Evolutionary conservation across 768 basidiomycete species (phyloP), one percentile per base, ranked within the genome.

Genomic region (Amanita pseudoporphyria): DNA sequence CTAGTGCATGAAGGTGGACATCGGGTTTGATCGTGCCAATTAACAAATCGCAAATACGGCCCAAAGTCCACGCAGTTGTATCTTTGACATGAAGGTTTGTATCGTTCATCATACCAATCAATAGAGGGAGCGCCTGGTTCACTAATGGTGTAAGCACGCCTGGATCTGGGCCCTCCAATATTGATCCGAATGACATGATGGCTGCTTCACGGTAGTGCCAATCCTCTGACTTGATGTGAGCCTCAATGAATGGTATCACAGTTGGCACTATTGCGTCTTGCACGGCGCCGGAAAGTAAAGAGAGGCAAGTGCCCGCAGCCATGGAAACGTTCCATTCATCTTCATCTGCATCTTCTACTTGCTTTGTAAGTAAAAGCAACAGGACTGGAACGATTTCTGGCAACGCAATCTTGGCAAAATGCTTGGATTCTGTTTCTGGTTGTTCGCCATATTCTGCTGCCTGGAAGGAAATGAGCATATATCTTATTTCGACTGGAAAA

Each of bases 251-350:
- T 6, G 96, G 95, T 48, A 99, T 94, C 45, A 97, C 89, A 6
- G 84, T 83, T 1, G 87, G 81, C 9, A 99, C 95, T 56, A 99
- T 87, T 10, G 78, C 72, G 62, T 99, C 95, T 49, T 87, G 78
- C 9, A 97, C 91, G 24, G 93, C 89, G 52, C 85, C 83, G 0
- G 96, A 91, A 53, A 97, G 80, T 46, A 92, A 82, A 18, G 81
- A 73, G 46, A 99, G 73, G 64, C 93, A 96, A 2, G 90, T 94
- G 18, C 86, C 91, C 9, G 91, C 94, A 16, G 95, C 91, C 95
- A 97, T 97, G 13, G 92, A 84, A 36, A 95, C 81, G 60, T 95
- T 95, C 96, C 96, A 99, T 63, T 99, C 96, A 57, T 97, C 96
- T 56, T 97, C 95, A 38, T 95, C 93, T 1, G 91, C 92, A 57